Evolutionary conservation across 1,284 basidiomycete genomes (phyloP), one percentile per base, ranked within the genome.

Genomic region (Ceratobasidium sp.): DNA sequence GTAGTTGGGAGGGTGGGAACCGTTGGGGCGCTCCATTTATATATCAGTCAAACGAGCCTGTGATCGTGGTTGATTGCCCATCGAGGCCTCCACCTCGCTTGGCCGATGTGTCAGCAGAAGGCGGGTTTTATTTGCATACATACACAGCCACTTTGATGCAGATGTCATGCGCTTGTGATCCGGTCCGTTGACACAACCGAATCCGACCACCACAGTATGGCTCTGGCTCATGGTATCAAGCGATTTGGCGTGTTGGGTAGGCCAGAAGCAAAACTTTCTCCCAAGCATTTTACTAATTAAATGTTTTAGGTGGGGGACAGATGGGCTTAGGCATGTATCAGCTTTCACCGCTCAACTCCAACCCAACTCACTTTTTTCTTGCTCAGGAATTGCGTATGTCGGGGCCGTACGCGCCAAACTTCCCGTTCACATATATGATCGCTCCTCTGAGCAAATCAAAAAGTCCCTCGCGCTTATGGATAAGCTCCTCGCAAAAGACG

Each of bases 401-500:
- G 89, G 95, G 7, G 92, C 94, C 63, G 85, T 95, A 19, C 87
- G 89, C 48, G 94, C 94, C 54, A 90, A 90, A 79, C 89, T 94
- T 8, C 89, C 92, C 3, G 93, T 95, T 1, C 83, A 93, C 24
- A 82, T 96, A 24, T 87, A 93, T 78, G 94, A 96, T 85, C 84
- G 84, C 53, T 91, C 89, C 14, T 78, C 84, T 1, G 85, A 87
- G 17, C 93, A 94, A 80, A 85, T 96, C 59, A 83, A 86, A 60
- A 91, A 91, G 78, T 93, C 93, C 0, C 85, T 94, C 47, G 83
- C 86, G 1, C 87, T 96, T 76, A 87, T 95, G 82, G 93, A 93
- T 83, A 90, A 90, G 79, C 89, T 98, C 3, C 87, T 99, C 24
- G 89, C 87, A n/a, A 96, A 96, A 83, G 96, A 98, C 78, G 92